phyloP scores from a whole-genome alignment of 805 yeast genomes.

The Yarrowia yakushimensis region DNA sequence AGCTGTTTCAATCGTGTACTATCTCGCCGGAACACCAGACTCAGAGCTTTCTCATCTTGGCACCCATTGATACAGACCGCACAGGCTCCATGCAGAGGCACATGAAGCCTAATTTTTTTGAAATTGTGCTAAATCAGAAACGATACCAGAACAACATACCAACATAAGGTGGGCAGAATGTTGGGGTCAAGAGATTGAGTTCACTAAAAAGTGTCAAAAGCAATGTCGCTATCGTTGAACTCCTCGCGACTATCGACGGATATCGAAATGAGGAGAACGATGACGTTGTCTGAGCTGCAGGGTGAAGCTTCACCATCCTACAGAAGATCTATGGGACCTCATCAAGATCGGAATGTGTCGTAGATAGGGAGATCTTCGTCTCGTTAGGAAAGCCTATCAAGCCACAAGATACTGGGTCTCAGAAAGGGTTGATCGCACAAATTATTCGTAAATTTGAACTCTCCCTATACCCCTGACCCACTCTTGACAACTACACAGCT shows the following conservation, averaged over 20 bases:
- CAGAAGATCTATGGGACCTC: neutral
- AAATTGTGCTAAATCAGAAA: neutral
- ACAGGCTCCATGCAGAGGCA: neutral
- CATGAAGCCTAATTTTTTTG: neutral
- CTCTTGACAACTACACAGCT: too few relatives aligned
- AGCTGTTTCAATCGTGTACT: neutral
- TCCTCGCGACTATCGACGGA: neutral
- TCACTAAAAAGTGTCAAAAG: too few relatives aligned
- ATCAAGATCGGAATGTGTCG: too few relatives aligned
- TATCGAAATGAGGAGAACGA: neutral
- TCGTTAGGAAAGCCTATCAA: too few relatives aligned
- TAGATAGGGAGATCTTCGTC: too few relatives aligned
- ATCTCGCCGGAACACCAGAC: neutral
- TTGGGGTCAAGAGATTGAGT: neutral
- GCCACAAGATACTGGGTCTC: too few relatives aligned
- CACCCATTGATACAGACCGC: neutral
- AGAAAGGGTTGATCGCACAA: neutral
- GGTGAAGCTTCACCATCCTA: too few relatives aligned
- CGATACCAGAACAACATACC: neutral
- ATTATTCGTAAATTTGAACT: neutral
- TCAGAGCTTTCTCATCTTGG: neutral
- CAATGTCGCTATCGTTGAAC: neutral
- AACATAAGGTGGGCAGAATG: neutral
- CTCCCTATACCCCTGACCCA: neutral
- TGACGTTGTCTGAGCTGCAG: neutral